These are phyloP conservation scores for Scheffersomyces ergatensis DNA, from an alignment of 805 yeast genomes.

Conservation along the genomic window DNA sequence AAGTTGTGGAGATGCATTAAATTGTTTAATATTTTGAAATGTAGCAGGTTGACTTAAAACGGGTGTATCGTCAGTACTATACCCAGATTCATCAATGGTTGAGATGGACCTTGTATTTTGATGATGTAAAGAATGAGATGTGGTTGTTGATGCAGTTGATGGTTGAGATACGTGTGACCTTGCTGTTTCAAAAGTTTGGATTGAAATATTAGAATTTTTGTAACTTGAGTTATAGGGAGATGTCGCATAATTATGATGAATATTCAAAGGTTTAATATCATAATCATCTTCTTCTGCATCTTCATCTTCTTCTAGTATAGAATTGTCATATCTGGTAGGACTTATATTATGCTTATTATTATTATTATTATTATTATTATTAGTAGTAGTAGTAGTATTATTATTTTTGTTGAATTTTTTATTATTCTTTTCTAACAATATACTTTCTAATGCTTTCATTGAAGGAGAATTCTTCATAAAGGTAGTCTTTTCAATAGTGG, in stretches of 20 bases:
- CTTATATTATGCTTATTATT: not conserved
- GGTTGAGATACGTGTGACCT: constrained; percentile 9
- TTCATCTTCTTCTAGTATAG: not conserved
- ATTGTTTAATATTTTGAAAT: constrained; percentile 18
- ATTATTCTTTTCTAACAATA: constrained; percentile 19
- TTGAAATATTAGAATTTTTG: constrained; percentile 10
- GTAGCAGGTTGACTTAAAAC: constrained; percentile 20
- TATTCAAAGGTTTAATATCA: not conserved
- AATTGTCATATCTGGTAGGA: constrained; percentile 12
- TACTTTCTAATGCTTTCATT: constrained; percentile 38
- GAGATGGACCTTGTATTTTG: constrained; percentile 12
- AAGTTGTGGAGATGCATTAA: constrained; percentile 8
- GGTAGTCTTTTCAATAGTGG: constrained; percentile 12
- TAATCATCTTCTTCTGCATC: constrained; percentile 15
- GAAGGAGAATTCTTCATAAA: constrained; percentile 40
- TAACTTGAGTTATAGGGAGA: not conserved
- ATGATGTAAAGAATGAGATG: constrained; percentile 1
- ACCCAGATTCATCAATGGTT: constrained; percentile 19
- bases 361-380: not conserved
- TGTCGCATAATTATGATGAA: not conserved
- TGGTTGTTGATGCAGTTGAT: not conserved
- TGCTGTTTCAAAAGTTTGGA: constrained; percentile 29
- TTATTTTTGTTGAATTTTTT: not conserved
- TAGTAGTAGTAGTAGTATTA: not conserved
- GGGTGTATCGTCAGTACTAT: constrained; percentile 21